Base-by-base conservation (phyloP, 306 rosid species). In the Malus sieversii region DNA sequence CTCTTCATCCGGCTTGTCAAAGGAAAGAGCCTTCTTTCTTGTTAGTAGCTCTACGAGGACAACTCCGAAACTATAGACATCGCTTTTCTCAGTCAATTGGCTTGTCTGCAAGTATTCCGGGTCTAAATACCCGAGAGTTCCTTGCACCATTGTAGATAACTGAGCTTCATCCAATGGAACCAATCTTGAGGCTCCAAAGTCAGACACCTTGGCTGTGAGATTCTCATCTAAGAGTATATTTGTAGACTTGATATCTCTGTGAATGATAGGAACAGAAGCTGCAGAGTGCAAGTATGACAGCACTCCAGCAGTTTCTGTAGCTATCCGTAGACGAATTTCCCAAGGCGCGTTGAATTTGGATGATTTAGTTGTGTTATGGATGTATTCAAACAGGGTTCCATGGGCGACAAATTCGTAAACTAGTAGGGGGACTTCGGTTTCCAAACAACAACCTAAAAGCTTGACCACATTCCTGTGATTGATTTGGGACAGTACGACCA, bases 11-110 rank as follows among this genome's bases (percentile, higher is more conserved):
- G 67, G 35, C 45, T 10, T 45, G 10, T 8, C 57, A 27, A 60
- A 33, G 0, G 33, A 59, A 3, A 75, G 11, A 0, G 75, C 76
- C 10, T 8, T 22, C 52, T 51, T 70, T 20, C 83, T 63, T 2
- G 83, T 80, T 19, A 80, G 6, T 3, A 80, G 79, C 66, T 80
- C 83, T 2, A 40, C 72, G 3, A 75, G 45, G 23, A 80, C 72
- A 30, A 80, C 83, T 7, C 83, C 79, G 19, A 80, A 80, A 15
- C 83, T 80, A 18, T 80, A 80, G 10, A 79, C 78, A 13, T 79
- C 82, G 19, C 82, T 79, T 58, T 79, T 79, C 4, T 79, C 82
- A 2, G 74, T 79, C 2, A 79, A 30, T 20, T 58, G 53, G 64
- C 66, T 79, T 10, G 75, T 18, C 2, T 66, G 82, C 8, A 79